phyloP scores from a whole-genome alignment of 495 filamentous ascomycete genomes.

The Penicillium coffeae region DNA sequence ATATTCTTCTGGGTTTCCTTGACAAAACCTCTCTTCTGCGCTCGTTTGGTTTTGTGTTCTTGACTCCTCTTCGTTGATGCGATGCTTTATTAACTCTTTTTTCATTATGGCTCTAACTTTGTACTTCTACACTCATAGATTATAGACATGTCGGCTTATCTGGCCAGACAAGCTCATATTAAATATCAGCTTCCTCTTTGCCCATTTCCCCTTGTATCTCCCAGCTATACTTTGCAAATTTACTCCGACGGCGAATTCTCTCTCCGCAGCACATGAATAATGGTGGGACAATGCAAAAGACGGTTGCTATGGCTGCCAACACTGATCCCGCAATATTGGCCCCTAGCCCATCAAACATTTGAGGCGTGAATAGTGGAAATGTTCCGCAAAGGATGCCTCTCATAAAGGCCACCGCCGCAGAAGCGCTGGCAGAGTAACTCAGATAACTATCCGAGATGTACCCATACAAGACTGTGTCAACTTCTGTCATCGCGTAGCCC shows the following conservation, averaged over 20 bases:
- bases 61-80: too few species aligned
- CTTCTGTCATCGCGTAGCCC: constrained; percentile 50
- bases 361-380: constrained; percentile 44
- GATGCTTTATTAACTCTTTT: too few species aligned
- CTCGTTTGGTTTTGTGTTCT: neutral
- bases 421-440: constrained; percentile 48
- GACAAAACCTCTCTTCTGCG: neutral
- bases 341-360: constrained; percentile 42
- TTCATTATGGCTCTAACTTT: too few species aligned
- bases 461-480: constrained; percentile 44
- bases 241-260: constrained; percentile 38
- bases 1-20: too few species aligned
- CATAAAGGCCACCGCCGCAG: constrained; percentile 44
- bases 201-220: constrained; percentile 32
- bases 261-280: constrained; percentile 43
- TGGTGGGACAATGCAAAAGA: constrained; percentile 42
- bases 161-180: neutral
- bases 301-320: constrained; percentile 40
- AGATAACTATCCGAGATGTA: constrained; percentile 54
- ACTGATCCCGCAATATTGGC: constrained; percentile 44
- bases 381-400: constrained; percentile 40
- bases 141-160: neutral
- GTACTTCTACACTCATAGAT: neutral
- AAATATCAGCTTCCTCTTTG: constrained; percentile 20
- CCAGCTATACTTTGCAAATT: constrained; percentile 45